Conservation (phyloP, 2,329 filamentous ascomycete genomes). For the Trichophyton simii region DNA sequence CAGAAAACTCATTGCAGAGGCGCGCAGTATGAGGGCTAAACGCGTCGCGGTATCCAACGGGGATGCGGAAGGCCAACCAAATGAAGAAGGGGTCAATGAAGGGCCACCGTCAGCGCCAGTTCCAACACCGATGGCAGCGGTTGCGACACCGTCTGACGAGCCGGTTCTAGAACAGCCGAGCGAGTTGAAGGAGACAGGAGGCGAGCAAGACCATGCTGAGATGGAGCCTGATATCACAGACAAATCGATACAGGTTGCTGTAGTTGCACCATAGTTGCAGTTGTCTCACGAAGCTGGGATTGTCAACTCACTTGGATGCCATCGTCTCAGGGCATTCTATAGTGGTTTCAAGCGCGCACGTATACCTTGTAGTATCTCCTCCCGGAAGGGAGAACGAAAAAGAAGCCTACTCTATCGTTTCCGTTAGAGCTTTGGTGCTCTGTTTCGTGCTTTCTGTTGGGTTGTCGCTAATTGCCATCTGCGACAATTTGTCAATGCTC, state of each 20-base stretch:
- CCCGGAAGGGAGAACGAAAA: not conserved
- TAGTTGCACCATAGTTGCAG: not conserved
- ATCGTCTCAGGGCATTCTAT: not conserved
- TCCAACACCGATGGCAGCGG: not conserved
- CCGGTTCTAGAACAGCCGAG: not conserved
- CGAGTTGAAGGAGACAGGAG: too few relatives aligned
- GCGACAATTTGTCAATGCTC: slow-evolving; percentile 28
- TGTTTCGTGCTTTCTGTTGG: not conserved
- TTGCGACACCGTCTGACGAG: not conserved
- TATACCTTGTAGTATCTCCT: not conserved
- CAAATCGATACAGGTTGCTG: not conserved
- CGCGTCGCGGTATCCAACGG: not conserved
- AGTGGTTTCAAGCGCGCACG: not conserved
- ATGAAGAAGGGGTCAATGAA: slow-evolving; percentile 15
- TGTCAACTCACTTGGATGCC: not conserved
- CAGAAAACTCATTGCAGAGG: slow-evolving; percentile 64
- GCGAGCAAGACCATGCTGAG: not conserved
- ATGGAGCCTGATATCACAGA: not conserved
- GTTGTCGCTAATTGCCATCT: slow-evolving; percentile 31
- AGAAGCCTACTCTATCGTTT: not conserved
- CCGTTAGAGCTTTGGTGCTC: not conserved
- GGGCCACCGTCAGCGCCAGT: not conserved
- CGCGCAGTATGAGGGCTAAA: slow-evolving; percentile 32
- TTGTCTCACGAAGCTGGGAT: not conserved
- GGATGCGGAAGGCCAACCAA: not conserved